Evolutionary conservation across 768 basidiomycete genomes (phyloP).

Genomic region (Austroboletus eburneus): DNA sequence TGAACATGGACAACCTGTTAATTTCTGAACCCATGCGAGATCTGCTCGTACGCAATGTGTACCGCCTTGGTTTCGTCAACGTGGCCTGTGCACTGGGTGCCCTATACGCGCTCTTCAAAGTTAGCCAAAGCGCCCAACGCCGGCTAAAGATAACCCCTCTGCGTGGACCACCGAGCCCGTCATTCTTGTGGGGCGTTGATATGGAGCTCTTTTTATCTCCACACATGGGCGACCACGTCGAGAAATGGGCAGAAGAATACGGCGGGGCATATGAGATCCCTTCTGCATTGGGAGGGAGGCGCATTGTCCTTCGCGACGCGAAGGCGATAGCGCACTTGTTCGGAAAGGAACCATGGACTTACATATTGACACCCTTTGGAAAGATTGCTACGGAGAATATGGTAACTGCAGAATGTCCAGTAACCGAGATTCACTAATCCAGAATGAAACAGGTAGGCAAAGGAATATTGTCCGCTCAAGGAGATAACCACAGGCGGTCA

Average conservation of each 20-base stretch:
- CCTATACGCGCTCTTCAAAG: constrained; percentile 9
- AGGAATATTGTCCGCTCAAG: constrained; percentile 38
- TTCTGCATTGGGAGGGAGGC: constrained; percentile 29
- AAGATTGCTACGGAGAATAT: constrained; percentile 18
- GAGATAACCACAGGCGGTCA: constrained; percentile 42
- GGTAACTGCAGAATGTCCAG: constrained; percentile 15
- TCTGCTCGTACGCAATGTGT: too few species aligned
- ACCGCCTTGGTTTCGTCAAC: too few species aligned
- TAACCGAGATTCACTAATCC: neutral
- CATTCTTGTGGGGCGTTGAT: constrained; percentile 15
- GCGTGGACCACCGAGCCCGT: constrained; percentile 17
- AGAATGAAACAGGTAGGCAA: constrained; percentile 27
- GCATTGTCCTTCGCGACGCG: constrained; percentile 41
- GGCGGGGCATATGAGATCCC: constrained; percentile 46
- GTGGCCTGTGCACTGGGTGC: too few species aligned
- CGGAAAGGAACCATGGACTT: constrained; percentile 43
- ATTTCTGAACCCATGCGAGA: too few species aligned
- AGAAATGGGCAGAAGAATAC: constrained; percentile 45
- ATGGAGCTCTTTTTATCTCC: neutral
- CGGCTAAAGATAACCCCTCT: constrained; percentile 18
- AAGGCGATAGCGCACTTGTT: constrained; percentile 51
- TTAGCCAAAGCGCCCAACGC: neutral
- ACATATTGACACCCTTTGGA: constrained; percentile 20
- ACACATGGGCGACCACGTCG: constrained; percentile 36
- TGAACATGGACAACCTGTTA: too few species aligned